Evolutionary conservation across 768 basidiomycete species (phyloP).

Genomic region (Boletus rubescentipes): DNA sequence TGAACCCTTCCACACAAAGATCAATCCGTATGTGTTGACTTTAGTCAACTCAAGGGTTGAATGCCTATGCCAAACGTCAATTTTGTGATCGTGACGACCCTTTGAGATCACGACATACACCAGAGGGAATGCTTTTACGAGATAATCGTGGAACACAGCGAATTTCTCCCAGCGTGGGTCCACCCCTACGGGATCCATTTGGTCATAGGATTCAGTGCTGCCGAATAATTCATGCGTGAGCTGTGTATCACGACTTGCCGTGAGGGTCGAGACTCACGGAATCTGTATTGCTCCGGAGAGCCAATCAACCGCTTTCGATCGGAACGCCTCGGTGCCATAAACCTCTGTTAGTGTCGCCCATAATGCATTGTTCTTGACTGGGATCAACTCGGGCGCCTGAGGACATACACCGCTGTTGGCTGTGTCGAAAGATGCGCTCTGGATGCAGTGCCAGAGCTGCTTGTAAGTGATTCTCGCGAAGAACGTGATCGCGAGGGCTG

Average conservation of each 20-base stretch:
- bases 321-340: constrained; percentile 37
- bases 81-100: not conserved
- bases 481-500: constrained; percentile 15
- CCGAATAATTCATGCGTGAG: constrained; percentile 6
- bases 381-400: constrained; percentile 34
- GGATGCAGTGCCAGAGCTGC: constrained; percentile 6
- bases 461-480: constrained; percentile 6
- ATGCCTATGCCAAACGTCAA: constrained; percentile 37
- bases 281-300: constrained; percentile 40
- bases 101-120: constrained; percentile 38
- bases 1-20: constrained; percentile 59
- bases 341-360: constrained; percentile 33
- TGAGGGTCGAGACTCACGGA: constrained; percentile 41
- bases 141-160: constrained; percentile 52
- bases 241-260: not conserved
- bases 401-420: constrained; percentile 30
- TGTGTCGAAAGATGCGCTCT: not conserved
- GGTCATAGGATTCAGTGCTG: constrained; percentile 54
- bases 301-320: constrained; percentile 34
- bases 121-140: constrained; percentile 57
- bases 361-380: constrained; percentile 33
- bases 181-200: constrained; percentile 45
- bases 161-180: constrained; percentile 60
- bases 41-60: constrained; percentile 49
- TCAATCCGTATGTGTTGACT: constrained; percentile 61